Base-by-base conservation (phyloP, 2,329 filamentous ascomycete genomes). In the Talaromyces piceae region DNA sequence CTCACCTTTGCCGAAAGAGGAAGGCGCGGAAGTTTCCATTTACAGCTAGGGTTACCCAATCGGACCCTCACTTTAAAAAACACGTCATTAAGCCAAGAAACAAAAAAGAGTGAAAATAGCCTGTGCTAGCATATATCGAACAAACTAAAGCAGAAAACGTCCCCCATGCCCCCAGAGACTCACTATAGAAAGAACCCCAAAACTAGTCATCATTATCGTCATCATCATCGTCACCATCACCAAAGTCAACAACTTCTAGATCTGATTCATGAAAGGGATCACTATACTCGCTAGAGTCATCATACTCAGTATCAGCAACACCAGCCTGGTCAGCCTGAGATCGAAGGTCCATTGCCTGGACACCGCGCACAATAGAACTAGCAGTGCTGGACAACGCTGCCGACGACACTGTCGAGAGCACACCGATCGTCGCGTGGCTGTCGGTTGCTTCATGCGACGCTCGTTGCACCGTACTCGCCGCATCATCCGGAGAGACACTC, bases 381-480 rank as follows among this genome's bases (percentile, higher is more conserved):
- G 49, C 51, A 31, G 49, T 49, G 28, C 30, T 43, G 22, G 47
- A 49, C 16, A 41, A 16, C 2, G 41, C 33, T 18, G n/a, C n/a
- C n/a, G 41, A 18, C 16, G 46, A 45, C 3, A 11, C 8, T 22
- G 16, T 41, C 8, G 51, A 53, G 22, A 18, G 13, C 20, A 67
- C 62, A 9, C 61, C 61, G 4, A 27, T 33, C 26, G 63, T 39
- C 16, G 43, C 48, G 11, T 50, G 59, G 5, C 67, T 64, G 37
- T 63, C 58, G 1, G 66, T 71, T 2, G 68, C 67, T 45, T 58
- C 51, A 48, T 65, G 63, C 11, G 68, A 70, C 18, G 68, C 69
- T 1, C 61, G 61, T 1, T 65, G 63, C 7, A 67, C 54, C 3
- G 69, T 71, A 37, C 64, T 68, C 22, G 61, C 56, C 1, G 56